These are phyloP conservation scores for Microascus cirrosus DNA, from an alignment of 2,329 filamentous ascomycete species.

Conservation along the genomic window DNA sequence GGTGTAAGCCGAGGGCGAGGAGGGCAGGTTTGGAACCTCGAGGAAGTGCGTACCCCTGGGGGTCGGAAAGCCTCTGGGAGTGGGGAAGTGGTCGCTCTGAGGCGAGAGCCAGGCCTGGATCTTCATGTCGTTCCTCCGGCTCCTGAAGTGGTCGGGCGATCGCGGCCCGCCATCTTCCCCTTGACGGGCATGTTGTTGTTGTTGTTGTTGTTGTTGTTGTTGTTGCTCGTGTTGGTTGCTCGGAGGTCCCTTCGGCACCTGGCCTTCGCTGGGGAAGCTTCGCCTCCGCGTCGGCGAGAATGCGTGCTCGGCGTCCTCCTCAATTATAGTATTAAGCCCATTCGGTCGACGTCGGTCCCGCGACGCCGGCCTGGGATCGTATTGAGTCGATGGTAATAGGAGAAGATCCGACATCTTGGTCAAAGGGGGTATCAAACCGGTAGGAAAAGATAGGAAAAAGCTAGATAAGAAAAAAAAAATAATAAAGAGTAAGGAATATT, in stretches of 20 bases:
- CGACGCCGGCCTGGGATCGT: conserved; percentile 36
- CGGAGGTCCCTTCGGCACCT: background rate
- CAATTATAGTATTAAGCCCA: conserved; percentile 56
- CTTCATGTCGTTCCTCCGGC: conserved; percentile 28
- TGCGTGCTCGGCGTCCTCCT: conserved; percentile 28
- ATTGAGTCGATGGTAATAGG: conserved; percentile 18
- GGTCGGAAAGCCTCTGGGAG: conserved; percentile 46
- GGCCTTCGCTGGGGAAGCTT: background rate
- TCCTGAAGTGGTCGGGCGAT: conserved; percentile 1
- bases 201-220: background rate
- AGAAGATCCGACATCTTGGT: conserved; percentile 35
- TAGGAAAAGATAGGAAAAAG: conserved; percentile 8
- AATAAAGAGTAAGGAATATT: background rate
- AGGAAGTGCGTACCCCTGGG: conserved; percentile 58
- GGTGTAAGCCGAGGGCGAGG: conserved; percentile 45
- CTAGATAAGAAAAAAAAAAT: conserved; percentile 3
- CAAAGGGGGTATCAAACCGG: background rate
- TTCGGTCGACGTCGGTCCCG: conserved; percentile 38
- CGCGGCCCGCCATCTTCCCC: background rate
- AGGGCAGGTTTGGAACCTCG: conserved; percentile 49
- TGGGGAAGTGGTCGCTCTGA: conserved; percentile 51
- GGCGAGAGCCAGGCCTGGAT: conserved; percentile 49
- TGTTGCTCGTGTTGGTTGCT: conserved; percentile 4
- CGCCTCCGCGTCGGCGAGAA: background rate
- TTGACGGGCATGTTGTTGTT: background rate